phyloP scores from a whole-genome alignment of 257 asterid genomes.

The Rehmannia glutinosa region DNA sequence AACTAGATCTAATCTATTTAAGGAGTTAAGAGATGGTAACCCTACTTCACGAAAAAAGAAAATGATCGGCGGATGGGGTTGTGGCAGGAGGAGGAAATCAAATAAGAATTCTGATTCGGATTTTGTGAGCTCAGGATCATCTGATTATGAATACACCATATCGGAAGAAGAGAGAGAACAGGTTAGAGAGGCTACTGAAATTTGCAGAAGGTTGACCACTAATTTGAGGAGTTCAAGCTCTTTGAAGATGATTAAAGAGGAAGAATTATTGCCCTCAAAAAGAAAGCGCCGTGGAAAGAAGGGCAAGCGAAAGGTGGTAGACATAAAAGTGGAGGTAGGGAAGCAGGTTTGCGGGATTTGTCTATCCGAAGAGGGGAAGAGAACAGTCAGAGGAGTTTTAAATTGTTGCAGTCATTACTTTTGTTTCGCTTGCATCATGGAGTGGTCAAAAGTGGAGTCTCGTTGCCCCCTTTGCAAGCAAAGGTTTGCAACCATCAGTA shows the following conservation, averaged over 20 bases:
- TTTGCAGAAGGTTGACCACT: conserved; percentile 48
- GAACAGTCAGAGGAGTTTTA: conserved; percentile 62
- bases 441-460: conserved; percentile 96
- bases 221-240: conserved; percentile 49
- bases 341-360: conserved; percentile 92
- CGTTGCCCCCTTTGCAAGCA: conserved; percentile 96
- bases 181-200: conserved; percentile 60
- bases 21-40: conserved; percentile 26
- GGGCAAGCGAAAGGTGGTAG: conserved; percentile 69
- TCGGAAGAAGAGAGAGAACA: conserved; percentile 97
- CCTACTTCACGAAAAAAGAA: conserved; percentile 26
- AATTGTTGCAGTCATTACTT: conserved; percentile 88
- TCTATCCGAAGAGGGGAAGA: conserved; percentile 79
- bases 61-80: conserved; percentile 28
- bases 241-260: conserved; percentile 25
- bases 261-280: conserved; percentile 32
- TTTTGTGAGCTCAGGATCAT: conserved; percentile 54
- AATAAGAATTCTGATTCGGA: conserved; percentile 75
- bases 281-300: conserved; percentile 44
- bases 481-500: conserved; percentile 66
- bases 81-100: conserved; percentile 42
- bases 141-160: conserved; percentile 63
- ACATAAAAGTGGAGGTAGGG: conserved; percentile 48
- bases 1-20: conserved; percentile 22
- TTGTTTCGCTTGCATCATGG: conserved; percentile 92